Evolutionary conservation across 768 basidiomycete genomes (phyloP).

Genomic region (Rhizopogon sp.): DNA sequence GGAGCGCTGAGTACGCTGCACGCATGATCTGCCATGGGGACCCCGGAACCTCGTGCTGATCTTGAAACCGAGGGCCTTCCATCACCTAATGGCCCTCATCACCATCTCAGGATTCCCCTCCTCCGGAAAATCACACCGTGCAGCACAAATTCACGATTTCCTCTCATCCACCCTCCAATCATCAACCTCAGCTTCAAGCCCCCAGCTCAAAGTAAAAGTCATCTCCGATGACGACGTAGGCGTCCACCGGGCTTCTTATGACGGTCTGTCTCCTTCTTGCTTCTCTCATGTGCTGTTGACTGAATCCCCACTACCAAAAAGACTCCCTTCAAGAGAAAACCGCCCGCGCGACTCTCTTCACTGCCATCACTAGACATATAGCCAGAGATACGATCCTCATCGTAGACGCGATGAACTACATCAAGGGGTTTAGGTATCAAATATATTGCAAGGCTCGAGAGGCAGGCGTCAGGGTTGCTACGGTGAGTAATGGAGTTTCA

Average conservation of each 20-base stretch:
- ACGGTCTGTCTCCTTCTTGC: conserved; percentile 43
- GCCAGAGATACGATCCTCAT: conserved; percentile 74
- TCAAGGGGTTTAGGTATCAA: conserved; percentile 98
- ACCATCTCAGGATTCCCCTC: conserved; percentile 86
- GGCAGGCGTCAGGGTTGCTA: conserved; percentile 77
- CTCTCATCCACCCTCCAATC: conserved; percentile 23
- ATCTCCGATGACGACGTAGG: conserved; percentile 74
- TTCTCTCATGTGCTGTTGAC: background rate
- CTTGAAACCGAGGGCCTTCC: no score
- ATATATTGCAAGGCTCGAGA: conserved; percentile 96
- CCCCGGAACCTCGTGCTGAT: no score
- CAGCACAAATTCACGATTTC: conserved; percentile 52
- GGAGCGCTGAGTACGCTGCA: no score
- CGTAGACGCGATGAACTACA: conserved; percentile 91
- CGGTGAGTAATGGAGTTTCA: conserved; percentile 49
- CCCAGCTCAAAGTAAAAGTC: conserved; percentile 34
- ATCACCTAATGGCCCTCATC: conserved; percentile 76
- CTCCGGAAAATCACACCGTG: conserved; percentile 81
- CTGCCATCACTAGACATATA: conserved; percentile 74
- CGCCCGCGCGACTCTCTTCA: conserved; percentile 78
- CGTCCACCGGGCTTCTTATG: conserved; percentile 61
- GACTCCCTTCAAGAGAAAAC: conserved; percentile 84
- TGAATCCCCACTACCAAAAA: conserved; percentile 23
- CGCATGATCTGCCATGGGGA: no score
- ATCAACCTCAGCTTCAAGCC: background rate